Percentiles rank a stretch among this genome's conserved stretches.
These are phyloP conservation scores for Kluyveromyces nonfermentans DNA, from an alignment of 805 yeast genomes.

Conservation along the genomic window DNA sequence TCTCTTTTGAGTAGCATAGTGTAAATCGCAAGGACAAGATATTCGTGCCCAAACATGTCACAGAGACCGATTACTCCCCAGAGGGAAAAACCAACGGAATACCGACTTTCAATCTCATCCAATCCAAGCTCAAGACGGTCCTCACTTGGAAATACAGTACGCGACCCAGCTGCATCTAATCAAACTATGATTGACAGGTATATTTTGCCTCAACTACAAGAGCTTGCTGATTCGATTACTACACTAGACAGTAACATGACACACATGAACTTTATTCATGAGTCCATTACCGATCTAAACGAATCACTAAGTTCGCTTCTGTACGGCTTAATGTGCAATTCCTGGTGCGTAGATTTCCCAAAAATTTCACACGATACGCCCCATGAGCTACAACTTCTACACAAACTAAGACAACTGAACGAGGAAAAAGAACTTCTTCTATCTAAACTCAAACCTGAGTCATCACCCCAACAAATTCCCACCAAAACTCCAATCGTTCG, in stretches of 20 bases:
- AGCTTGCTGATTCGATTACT: constrained; percentile 39
- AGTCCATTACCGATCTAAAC: constrained; percentile 54
- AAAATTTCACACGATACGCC: constrained; percentile 20
- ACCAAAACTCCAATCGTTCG: background rate
- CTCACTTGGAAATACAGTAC: constrained; percentile 16
- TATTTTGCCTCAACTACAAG: constrained; percentile 34
- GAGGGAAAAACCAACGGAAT: constrained; percentile 24
- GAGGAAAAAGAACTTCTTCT: constrained; percentile 13
- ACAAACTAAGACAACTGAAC: constrained; percentile 13
- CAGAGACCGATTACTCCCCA: constrained; percentile 2
- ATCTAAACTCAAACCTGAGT: constrained; percentile 5
- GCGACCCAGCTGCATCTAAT: background rate
- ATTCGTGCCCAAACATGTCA: background rate
- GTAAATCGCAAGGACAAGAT: background rate
- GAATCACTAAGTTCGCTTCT: constrained; percentile 71
- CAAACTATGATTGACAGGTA: constrained; percentile 28
- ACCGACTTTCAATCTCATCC: constrained; percentile 33
- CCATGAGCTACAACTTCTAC: constrained; percentile 17
- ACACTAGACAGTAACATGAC: constrained; percentile 52
- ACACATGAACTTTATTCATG: constrained; percentile 50
- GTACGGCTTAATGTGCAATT: constrained; percentile 74
- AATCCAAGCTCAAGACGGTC: constrained; percentile 29
- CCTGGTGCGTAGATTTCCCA: constrained; percentile 76
- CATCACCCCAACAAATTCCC: background rate
- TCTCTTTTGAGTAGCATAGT: background rate